Evolutionary conservation across 805 yeast species (phyloP).

Genomic region (Ogataea parapolymorpha): DNA sequence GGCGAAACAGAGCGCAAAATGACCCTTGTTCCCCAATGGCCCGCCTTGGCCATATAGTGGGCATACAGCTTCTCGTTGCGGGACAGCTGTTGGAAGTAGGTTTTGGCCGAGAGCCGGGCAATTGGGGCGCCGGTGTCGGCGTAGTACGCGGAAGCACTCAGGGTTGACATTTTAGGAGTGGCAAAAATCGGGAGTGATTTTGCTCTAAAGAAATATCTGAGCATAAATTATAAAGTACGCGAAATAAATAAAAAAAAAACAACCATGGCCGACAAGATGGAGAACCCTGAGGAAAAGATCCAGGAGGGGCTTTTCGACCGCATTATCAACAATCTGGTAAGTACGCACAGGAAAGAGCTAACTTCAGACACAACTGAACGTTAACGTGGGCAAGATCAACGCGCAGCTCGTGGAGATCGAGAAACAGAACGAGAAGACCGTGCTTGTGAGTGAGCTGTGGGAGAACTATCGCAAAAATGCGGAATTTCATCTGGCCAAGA

Average conservation of each 20-base stretch:
- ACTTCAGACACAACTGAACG: constrained; percentile 63
- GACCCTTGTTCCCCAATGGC: constrained; percentile 79
- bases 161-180: constrained; percentile 9
- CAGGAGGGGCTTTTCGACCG: constrained; percentile 74
- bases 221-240: constrained; percentile 5
- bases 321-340: constrained; percentile 70
- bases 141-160: constrained; percentile 30
- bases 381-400: constrained; percentile 64
- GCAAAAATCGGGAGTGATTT: constrained; percentile 2
- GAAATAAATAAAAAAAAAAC: constrained; percentile 5
- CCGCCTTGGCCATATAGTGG: constrained; percentile 77
- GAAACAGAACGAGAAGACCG: constrained; percentile 63
- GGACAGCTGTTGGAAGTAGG: constrained; percentile 65
- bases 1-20: constrained; percentile 79
- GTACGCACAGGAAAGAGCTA: constrained; percentile 31
- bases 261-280: constrained; percentile 44
- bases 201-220: constrained; percentile 5
- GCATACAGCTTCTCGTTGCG: constrained; percentile 66
- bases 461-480: constrained; percentile 69
- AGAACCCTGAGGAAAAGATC: constrained; percentile 81
- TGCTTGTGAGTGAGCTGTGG: constrained; percentile 74
- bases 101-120: constrained; percentile 63
- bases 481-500: constrained; percentile 64
- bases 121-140: constrained; percentile 71
- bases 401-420: constrained; percentile 59